Evolutionary conservation across 78 protist species (phyloP).

Genomic region (Dictyostelium brefeldianum): DNA sequence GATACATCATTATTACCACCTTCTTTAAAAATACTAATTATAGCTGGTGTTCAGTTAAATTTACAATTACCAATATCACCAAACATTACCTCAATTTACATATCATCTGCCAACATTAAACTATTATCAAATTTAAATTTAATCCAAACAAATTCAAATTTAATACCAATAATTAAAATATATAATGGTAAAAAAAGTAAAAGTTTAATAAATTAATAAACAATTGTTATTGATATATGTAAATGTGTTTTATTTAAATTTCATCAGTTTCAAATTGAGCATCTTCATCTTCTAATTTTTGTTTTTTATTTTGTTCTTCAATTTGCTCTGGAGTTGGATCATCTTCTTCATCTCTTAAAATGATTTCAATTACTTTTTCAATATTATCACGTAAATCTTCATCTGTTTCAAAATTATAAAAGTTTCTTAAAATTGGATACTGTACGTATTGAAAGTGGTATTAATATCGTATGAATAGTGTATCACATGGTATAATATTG

Average conservation of each 20-base stretch:
- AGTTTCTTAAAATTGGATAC: slow-evolving; percentile 77
- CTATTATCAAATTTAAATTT: too few species aligned
- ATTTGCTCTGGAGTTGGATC: slow-evolving; percentile 9
- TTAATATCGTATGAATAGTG: not conserved
- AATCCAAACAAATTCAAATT: too few species aligned
- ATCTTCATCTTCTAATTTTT: slow-evolving; percentile 35
- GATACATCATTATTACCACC: too few species aligned
- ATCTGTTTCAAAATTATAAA: slow-evolving; percentile 33
- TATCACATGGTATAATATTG: not conserved
- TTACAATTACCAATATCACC: too few species aligned
- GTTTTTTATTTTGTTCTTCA: not conserved
- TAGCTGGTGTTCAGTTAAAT: too few species aligned
- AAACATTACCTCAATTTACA: too few species aligned
- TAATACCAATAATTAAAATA: too few species aligned
- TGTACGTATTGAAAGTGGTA: not conserved
- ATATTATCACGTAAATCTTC: slow-evolving; percentile 51
- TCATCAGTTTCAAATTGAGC: slow-evolving; percentile 34
- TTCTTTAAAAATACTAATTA: too few species aligned
- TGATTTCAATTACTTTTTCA: slow-evolving; percentile 59
- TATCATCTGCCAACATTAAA: too few species aligned
- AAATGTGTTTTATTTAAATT: slow-evolving; percentile 12
- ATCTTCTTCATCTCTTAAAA: slow-evolving; percentile 75
- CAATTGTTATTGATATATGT: too few species aligned
- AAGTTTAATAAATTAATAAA: too few species aligned
- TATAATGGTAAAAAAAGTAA: too few species aligned